phyloP scores from a whole-genome alignment of 225 moss, liverwort and hornwort genomes.

The Pseudisothecium myosuroides region DNA sequence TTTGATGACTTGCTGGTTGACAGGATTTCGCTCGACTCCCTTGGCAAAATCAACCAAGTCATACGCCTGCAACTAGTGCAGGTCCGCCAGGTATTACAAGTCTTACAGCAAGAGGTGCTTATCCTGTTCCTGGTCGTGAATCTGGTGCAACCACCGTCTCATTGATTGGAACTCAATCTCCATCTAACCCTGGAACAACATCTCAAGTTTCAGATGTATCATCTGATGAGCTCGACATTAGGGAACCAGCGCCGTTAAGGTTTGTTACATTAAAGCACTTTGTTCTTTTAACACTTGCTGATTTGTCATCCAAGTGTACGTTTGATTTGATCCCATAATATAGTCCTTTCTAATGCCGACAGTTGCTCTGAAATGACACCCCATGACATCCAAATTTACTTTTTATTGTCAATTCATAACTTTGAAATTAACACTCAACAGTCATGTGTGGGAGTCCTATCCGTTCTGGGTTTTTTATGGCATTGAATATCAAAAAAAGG shows the following conservation, averaged over 20 bases:
- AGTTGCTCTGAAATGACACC: neutral
- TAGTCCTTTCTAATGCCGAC: neutral
- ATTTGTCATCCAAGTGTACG: neutral
- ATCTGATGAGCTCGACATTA: slow-evolving; percentile 46
- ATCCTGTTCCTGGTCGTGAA: slow-evolving; percentile 28
- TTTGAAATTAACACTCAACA: neutral
- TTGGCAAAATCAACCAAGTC: slow-evolving; percentile 92
- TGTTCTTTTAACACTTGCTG: neutral
- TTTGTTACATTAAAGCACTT: slow-evolving; percentile 10
- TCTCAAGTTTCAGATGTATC: slow-evolving; percentile 34
- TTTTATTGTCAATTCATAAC: neutral
- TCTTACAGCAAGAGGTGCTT: slow-evolving; percentile 36
- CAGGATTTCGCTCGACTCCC: slow-evolving; percentile 85
- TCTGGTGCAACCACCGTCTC: slow-evolving; percentile 8
- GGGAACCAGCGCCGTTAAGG: slow-evolving; percentile 26
- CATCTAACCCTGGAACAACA: slow-evolving; percentile 9
- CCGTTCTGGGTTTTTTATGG: neutral
- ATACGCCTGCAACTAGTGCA: slow-evolving; percentile 41
- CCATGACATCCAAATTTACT: neutral
- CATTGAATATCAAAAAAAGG: neutral
- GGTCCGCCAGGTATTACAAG: slow-evolving; percentile 51
- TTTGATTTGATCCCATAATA: neutral
- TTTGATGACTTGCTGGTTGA: neutral
- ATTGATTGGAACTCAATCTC: slow-evolving; percentile 17
- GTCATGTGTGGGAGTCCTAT: neutral